Base-by-base conservation (phyloP, 179 eudicot species). In the Vitellaria paradoxa region DNA sequence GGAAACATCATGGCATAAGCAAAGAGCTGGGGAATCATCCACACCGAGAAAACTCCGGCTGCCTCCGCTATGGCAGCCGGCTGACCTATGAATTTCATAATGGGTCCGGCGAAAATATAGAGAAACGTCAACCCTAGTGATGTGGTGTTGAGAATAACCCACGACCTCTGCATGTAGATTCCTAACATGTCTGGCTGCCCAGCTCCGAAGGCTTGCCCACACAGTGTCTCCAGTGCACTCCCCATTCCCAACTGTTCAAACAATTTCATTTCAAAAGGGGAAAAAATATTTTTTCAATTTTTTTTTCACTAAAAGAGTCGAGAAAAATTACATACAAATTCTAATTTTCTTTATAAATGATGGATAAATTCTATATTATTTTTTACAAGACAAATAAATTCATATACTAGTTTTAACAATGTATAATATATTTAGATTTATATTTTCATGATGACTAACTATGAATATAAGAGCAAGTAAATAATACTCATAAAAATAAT, bases 121-220 rank as follows among this genome's bases (percentile, higher is more conserved):
- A 86, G 55, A 37, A 82, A 56, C 71, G 70, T 76, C 0, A 87
- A 77, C 2, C 86, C 1, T 9, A 87, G 0, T 2, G 82, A 83
- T 11, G 90, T 85, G 17, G 81, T 9, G 64, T 65, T 73, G 11
- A 88, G 89, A 52, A 91, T 90, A 5, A 91, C 73, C 93, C 92
- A 91, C 26, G 91, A 88, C 45, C 89, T 80, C 23, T 88, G 91
- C 89, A 88, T 75, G 69, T 86, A 88, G 10, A 84, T 78, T 11
- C 91, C 91, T 17, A 88, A 75, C 91, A 86, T 88, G 70, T 83
- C 76, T 15, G 79, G 10, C 50, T 84, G 87, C 11, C 84, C 84
- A 17, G 91, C 91, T 14, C 91, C 91, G 74, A 61, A 88, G 21
- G 91, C 91, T 74, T 88, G 91, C 50, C 91, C 91, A 42, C 91